Evolutionary conservation across 768 basidiomycete genomes (phyloP).

Genomic region (Termitomyces sp.): DNA sequence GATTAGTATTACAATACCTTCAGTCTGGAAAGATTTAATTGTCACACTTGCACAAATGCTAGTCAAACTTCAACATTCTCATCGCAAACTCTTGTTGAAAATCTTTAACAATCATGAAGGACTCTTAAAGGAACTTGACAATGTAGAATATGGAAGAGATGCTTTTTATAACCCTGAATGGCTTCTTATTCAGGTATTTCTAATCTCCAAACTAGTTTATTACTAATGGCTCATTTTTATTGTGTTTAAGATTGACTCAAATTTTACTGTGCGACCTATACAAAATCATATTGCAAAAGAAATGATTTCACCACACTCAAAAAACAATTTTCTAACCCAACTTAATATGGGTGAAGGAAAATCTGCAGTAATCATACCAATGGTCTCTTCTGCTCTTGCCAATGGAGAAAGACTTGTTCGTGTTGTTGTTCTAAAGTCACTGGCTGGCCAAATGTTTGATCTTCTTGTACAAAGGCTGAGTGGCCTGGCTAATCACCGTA

Average conservation of each 20-base stretch:
- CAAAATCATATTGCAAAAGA: conserved; percentile 37
- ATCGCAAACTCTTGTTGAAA: neutral
- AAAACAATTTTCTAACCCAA: conserved; percentile 36
- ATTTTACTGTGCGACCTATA: conserved; percentile 34
- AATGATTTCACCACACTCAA: conserved; percentile 38
- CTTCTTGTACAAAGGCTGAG: conserved; percentile 38
- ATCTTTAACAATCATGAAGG: neutral
- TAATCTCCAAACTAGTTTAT: neutral
- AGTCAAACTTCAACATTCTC: neutral
- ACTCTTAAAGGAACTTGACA: neutral
- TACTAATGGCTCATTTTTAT: neutral
- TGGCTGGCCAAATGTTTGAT: conserved; percentile 44
- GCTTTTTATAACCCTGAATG: neutral
- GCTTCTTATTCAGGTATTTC: neutral
- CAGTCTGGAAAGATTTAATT: neutral
- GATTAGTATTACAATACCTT: neutral
- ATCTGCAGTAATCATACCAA: conserved; percentile 46
- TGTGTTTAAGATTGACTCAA: neutral
- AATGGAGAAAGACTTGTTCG: conserved; percentile 39
- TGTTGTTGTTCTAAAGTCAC: conserved; percentile 45
- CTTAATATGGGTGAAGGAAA: conserved; percentile 61
- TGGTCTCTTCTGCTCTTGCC: conserved; percentile 33
- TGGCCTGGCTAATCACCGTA: conserved; percentile 38
- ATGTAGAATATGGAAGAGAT: neutral
- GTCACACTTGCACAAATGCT: neutral